phyloP scores from a whole-genome alignment of 441 rosid species.

The Cnidoscolus chayamansa region DNA sequence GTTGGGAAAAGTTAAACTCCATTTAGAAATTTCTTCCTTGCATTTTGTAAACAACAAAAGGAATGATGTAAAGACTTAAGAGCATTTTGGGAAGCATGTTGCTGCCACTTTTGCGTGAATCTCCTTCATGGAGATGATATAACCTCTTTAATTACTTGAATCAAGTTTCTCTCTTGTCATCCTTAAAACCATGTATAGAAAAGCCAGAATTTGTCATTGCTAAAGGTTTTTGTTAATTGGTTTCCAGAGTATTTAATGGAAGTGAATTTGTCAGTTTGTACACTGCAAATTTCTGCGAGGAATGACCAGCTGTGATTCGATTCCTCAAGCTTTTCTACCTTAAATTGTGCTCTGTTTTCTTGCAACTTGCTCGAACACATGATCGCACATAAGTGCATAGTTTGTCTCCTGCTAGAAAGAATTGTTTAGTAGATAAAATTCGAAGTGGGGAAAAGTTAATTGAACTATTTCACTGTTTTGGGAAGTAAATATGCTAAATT shows the following conservation, averaged over 20 bases:
- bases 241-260: too few relatives aligned
- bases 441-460: too few relatives aligned
- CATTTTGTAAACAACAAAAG: constrained; percentile 9
- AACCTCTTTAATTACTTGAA: background rate
- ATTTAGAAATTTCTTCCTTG: background rate
- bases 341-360: background rate
- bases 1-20: constrained; percentile 1
- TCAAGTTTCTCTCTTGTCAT: background rate
- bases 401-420: background rate
- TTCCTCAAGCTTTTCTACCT: too few relatives aligned
- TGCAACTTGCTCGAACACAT: background rate
- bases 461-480: background rate
- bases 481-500: background rate
- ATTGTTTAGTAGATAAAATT: too few relatives aligned
- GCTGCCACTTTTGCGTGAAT: constrained; percentile 17
- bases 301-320: too few relatives aligned
- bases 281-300: too few relatives aligned
- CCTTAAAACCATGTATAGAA: background rate
- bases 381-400: background rate
- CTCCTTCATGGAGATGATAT: constrained; percentile 7
- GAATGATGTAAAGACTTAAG: background rate
- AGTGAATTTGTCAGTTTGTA: too few relatives aligned
- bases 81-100: constrained; percentile 9
- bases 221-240: background rate
- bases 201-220: background rate